phyloP scores from a whole-genome alignment of 495 filamentous ascomycete species.

The Penicillium argentinense region DNA sequence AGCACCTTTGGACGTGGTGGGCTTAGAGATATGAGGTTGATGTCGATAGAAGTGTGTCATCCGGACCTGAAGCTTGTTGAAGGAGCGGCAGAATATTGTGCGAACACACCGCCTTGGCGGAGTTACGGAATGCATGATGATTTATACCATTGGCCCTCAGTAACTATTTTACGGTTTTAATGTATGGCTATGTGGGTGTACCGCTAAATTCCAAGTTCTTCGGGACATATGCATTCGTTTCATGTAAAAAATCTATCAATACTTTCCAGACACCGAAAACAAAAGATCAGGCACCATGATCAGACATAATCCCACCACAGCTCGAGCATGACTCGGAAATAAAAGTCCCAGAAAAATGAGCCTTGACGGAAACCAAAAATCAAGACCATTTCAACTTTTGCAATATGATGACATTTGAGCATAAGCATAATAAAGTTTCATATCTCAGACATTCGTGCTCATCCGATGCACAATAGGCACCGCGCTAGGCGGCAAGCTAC shows the following conservation, averaged over 20 bases:
- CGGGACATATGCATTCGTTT: not conserved
- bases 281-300: not conserved
- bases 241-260: conserved; percentile 1
- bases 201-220: too few relatives aligned
- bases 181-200: too few relatives aligned
- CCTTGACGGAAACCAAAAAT: not conserved
- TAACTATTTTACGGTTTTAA: too few relatives aligned
- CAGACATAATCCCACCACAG: not conserved
- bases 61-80: too few relatives aligned
- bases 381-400: conserved; percentile 4
- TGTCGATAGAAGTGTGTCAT: too few relatives aligned
- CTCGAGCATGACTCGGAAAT: not conserved
- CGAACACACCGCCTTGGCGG: too few relatives aligned
- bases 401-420: not conserved
- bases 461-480: conserved; percentile 58
- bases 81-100: too few relatives aligned
- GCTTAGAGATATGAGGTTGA: not conserved
- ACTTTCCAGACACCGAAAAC: not conserved
- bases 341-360: not conserved
- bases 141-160: too few relatives aligned
- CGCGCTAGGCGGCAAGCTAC: conserved; percentile 80
- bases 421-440: not conserved
- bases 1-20: too few relatives aligned
- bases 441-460: conserved; percentile 47
- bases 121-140: too few relatives aligned